phyloP scores from a whole-genome alignment of 2,329 filamentous ascomycete species.

The Alternaria sp. region DNA sequence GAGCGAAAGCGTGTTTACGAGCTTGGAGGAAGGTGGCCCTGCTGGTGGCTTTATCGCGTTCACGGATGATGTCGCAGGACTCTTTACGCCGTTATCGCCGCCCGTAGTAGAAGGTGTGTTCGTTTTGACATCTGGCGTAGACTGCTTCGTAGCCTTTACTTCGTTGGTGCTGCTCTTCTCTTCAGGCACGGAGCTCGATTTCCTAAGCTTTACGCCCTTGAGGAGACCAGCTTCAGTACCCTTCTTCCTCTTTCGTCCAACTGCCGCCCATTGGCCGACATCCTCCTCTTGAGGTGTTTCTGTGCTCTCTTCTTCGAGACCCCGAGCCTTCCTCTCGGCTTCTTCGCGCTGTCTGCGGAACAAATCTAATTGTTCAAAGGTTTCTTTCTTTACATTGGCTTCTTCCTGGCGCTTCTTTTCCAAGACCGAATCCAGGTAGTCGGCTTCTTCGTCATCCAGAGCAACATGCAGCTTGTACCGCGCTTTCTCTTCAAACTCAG shows the following conservation, averaged over 20 bases:
- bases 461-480: conserved; percentile 79
- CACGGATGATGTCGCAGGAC: neutral
- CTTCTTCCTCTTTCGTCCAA: conserved; percentile 62
- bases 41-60: conserved; percentile 13
- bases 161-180: conserved; percentile 11
- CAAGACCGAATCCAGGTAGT: conserved; percentile 71
- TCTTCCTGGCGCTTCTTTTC: conserved; percentile 66
- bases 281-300: conserved; percentile 48
- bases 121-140: neutral
- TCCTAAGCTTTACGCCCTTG: conserved; percentile 56
- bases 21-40: conserved; percentile 23
- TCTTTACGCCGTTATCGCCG: neutral
- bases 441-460: conserved; percentile 80
- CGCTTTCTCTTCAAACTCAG: conserved; percentile 77
- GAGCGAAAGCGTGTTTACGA: conserved; percentile 35
- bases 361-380: conserved; percentile 64
- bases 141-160: conserved; percentile 2
- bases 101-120: neutral
- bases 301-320: conserved; percentile 50
- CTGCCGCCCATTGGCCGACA: conserved; percentile 59
- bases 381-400: conserved; percentile 65
- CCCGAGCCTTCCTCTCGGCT: conserved; percentile 58
- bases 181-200: conserved; percentile 38
- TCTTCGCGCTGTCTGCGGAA: conserved; percentile 68
- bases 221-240: conserved; percentile 47